These are phyloP conservation scores for Aspergillus incahuasiensis DNA, from an alignment of 495 filamentous ascomycete species.

Conservation along the genomic window DNA sequence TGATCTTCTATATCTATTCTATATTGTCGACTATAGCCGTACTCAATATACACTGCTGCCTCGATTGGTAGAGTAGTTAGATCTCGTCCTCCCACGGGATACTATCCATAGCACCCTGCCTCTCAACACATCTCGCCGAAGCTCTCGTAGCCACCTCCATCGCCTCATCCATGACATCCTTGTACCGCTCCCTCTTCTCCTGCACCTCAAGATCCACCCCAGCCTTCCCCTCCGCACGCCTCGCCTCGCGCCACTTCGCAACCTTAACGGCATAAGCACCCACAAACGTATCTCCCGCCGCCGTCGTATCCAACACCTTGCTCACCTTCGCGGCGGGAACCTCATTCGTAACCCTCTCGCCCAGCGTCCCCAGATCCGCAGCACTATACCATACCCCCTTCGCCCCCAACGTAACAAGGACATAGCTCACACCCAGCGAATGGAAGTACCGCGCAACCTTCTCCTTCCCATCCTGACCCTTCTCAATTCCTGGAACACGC, in stretches of 20 bases:
- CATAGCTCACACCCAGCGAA: conserved; percentile 61
- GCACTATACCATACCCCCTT: conserved; percentile 64
- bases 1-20: not conserved
- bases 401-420: conserved; percentile 78
- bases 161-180: conserved; percentile 52
- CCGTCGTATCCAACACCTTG: conserved; percentile 87
- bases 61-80: conserved; percentile 2
- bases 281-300: conserved; percentile 91
- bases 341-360: conserved; percentile 33
- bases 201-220: conserved; percentile 32
- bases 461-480: conserved; percentile 42
- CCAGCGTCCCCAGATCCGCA: conserved; percentile 30
- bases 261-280: conserved; percentile 76
- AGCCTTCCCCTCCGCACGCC: conserved; percentile 30
- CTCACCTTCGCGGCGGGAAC: conserved; percentile 52
- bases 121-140: conserved; percentile 71
- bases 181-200: conserved; percentile 41
- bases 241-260: conserved; percentile 37
- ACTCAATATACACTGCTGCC: not conserved
- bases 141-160: conserved; percentile 67
- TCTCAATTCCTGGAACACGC: conserved; percentile 33
- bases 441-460: conserved; percentile 57
- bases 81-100: conserved; percentile 89
- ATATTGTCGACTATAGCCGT: not conserved
- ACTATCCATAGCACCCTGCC: conserved; percentile 73